Base-by-base conservation (phyloP, 306 rosid genomes). In the Cicer chorassanicum region DNA sequence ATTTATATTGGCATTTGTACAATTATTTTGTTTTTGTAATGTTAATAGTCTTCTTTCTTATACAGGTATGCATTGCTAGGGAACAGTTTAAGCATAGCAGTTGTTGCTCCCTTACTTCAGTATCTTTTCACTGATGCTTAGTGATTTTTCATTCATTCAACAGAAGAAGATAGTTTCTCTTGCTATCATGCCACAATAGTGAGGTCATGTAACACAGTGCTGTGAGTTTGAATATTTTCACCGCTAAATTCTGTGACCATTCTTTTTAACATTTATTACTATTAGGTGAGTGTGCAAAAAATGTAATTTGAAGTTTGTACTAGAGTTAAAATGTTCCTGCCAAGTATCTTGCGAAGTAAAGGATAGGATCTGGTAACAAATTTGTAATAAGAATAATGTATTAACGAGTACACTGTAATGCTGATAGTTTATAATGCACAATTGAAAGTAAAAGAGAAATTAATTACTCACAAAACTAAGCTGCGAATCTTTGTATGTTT, bases 21-120 rank as follows among this genome's bases (percentile, higher is more conserved):
- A 36, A 78, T 15, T 68, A 15, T 72, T 10, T 18, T 62, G 19
- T 50, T 57, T 40, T 36, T 65, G 18, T 29, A 9, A 34, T 73
- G 50, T 38, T 24, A 45, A 50, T 29, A 50, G n/a, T n/a, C 29
- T 68, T 13, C 19, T 70, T 57, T 86, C 48, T 54, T 54, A 40
- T 81, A 69, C 89, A 92, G 99, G 77, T 90, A 94, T 72, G 97
- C 97, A 18, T 79, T 92, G 82, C 85, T 92, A 10, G 95, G 99
- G 77, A 94, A 94, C 86, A 84, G 97, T 83, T 82, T 94, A 80
- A 88, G 99, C 78, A 65, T 89, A 65, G 91, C 92, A 16, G 97
- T 94, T 76, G 97, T 92, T 61, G 88, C 97, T 77, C 91, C 96
- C 71, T 73, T 92, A 3, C 92, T 94, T 63, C 70, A 46, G 54